Evolutionary conservation across 148 eudicot species (phyloP).

Genomic region (Euryodendron excelsum): DNA sequence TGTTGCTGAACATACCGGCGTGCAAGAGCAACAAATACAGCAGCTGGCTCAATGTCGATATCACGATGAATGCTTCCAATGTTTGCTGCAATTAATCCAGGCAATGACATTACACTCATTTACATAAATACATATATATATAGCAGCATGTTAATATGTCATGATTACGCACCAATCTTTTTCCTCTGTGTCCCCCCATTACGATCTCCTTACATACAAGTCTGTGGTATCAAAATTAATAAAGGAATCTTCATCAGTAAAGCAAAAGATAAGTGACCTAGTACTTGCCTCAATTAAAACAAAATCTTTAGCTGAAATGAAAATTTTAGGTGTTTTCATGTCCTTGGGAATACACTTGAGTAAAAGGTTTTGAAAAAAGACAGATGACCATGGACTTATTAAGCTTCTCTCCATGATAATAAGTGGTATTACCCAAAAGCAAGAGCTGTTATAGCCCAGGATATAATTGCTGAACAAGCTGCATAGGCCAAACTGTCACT

Average conservation of each 20-base stretch:
- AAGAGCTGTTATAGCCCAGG: conserved; percentile 54
- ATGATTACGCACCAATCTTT: conserved; percentile 42
- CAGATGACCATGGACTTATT: neutral
- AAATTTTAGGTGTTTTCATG: too few relatives aligned
- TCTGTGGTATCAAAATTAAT: conserved; percentile 7
- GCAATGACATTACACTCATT: neutral
- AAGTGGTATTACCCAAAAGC: conserved; percentile 51
- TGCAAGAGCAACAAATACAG: too few relatives aligned
- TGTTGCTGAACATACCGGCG: too few relatives aligned
- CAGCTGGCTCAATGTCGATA: conserved; percentile 1
- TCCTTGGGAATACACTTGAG: too few relatives aligned
- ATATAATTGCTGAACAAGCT: conserved; percentile 41
- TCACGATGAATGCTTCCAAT: conserved; percentile 18
- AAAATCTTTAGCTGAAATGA: too few relatives aligned
- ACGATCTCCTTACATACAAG: conserved; percentile 79
- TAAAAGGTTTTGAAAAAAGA: too few relatives aligned
- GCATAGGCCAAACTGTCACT: conserved; percentile 53
- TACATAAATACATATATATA: neutral
- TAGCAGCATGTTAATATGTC: neutral
- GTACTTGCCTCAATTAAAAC: too few relatives aligned
- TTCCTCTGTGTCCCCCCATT: conserved; percentile 73
- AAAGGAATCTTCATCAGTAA: neutral
- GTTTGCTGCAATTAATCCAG: conserved; percentile 42
- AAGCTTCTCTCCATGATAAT: neutral
- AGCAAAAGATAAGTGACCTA: neutral